Evolutionary conservation across 1,284 basidiomycete genomes (phyloP).

Genomic region (Stygiomarasmius scandens): DNA sequence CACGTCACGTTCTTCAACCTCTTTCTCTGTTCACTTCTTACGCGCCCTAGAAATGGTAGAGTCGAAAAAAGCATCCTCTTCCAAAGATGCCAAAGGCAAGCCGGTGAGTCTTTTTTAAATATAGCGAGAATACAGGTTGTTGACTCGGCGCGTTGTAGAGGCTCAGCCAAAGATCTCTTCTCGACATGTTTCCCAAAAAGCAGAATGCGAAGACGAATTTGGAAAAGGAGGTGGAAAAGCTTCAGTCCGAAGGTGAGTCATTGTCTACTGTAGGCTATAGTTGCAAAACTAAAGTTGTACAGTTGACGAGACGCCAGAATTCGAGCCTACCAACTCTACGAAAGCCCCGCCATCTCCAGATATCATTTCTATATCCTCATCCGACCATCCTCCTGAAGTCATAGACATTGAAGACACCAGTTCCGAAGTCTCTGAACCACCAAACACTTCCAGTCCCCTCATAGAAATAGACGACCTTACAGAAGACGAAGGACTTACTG

Average conservation of each 20-base stretch:
- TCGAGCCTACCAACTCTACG: no score
- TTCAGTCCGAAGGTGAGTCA: no score
- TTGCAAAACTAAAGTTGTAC: no score
- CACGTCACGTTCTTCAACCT: no score
- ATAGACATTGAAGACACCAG: not conserved
- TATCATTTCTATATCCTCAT: not conserved
- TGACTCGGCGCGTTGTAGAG: not conserved
- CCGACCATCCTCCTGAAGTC: not conserved
- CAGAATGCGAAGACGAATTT: not conserved
- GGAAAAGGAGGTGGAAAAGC: no score
- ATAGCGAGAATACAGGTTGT: not conserved
- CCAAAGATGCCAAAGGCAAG: slow-evolving; percentile 19
- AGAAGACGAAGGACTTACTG: slow-evolving; percentile 2
- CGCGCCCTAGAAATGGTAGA: not conserved
- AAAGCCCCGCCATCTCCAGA: no score
- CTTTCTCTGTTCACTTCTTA: not conserved
- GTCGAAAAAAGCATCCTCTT: not conserved
- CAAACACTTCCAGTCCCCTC: not conserved
- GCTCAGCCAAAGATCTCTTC: slow-evolving; percentile 34
- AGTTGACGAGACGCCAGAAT: no score
- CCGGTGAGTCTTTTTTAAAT: slow-evolving; percentile 20
- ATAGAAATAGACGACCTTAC: not conserved
- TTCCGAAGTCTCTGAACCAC: not conserved
- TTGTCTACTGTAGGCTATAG: no score
- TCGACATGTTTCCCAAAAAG: slow-evolving; percentile 37